Percentiles rank a stretch among this genome's conserved stretches.
phyloP scores from a whole-genome alignment of 192 early-diverging fungal genomes.

The Coemansia sp. region DNA sequence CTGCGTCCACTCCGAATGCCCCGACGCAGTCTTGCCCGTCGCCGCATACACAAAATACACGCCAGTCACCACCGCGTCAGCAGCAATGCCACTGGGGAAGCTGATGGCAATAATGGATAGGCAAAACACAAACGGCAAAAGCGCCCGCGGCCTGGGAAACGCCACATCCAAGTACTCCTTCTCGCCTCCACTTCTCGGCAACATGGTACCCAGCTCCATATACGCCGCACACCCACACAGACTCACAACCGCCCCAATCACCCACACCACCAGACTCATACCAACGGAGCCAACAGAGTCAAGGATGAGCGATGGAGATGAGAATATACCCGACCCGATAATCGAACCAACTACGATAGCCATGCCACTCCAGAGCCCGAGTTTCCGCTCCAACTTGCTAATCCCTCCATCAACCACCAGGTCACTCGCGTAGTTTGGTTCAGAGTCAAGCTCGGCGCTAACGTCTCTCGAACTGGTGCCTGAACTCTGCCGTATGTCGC shows the following conservation, averaged over 20 bases:
- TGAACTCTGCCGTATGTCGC: constrained; percentile 3
- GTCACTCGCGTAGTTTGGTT: background rate
- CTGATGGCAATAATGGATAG: constrained; percentile 31
- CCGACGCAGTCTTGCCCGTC: constrained; percentile 7
- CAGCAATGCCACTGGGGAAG: constrained; percentile 40
- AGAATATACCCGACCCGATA: constrained; percentile 52
- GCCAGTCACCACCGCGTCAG: constrained; percentile 46
- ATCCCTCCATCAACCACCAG: background rate
- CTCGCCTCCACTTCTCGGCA: constrained; percentile 60
- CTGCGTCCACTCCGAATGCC: constrained; percentile 42
- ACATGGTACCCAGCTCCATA: constrained; percentile 58
- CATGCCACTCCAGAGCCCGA: constrained; percentile 53
- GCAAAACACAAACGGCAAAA: constrained; percentile 54
- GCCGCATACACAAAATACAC: constrained; percentile 47
- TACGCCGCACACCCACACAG: constrained; percentile 45
- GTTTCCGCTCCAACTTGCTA: constrained; percentile 29
- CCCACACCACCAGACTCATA: constrained; percentile 49
- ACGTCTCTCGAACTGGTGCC: background rate
- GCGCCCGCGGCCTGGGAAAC: constrained; percentile 53
- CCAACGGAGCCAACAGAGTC: constrained; percentile 39
- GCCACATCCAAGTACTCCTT: constrained; percentile 59
- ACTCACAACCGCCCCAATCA: constrained; percentile 38
- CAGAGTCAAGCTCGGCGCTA: background rate
- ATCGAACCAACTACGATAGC: constrained; percentile 52
- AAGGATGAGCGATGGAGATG: constrained; percentile 43